Conservation (phyloP, 2,329 filamentous ascomycete genomes). For the Daldinia sp. region DNA sequence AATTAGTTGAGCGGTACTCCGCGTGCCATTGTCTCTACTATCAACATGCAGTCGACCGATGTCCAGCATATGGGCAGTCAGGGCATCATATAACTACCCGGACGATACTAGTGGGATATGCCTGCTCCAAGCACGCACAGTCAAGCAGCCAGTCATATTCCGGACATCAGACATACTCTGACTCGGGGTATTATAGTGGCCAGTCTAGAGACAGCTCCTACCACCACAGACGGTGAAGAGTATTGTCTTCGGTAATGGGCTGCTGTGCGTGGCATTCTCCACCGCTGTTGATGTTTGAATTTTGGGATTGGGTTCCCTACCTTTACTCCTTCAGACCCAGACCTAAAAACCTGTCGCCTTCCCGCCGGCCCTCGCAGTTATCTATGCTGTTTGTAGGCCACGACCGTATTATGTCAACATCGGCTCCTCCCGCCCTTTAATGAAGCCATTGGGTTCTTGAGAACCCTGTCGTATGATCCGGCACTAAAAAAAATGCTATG, state of each 20-base stretch:
- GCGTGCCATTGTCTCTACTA: conserved; percentile 91
- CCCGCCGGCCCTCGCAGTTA: conserved; percentile 61
- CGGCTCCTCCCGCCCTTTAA: conserved; percentile 51
- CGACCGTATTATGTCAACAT: conserved; percentile 57
- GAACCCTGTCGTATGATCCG: conserved; percentile 31
- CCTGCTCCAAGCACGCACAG: conserved; percentile 70
- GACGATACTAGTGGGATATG: conserved; percentile 85
- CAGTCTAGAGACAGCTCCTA: conserved; percentile 59
- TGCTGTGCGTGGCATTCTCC: conserved; percentile 57
- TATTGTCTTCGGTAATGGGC: conserved; percentile 65
- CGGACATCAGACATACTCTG: conserved; percentile 61
- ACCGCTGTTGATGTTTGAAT: conserved; percentile 58
- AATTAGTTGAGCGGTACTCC: conserved; percentile 86
- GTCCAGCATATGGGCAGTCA: conserved; percentile 77
- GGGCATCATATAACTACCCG: conserved; percentile 79
- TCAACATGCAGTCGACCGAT: conserved; percentile 86
- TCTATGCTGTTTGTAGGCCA: conserved; percentile 63
- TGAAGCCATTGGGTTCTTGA: conserved; percentile 27
- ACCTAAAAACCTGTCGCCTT: conserved; percentile 48
- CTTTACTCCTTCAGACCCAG: conserved; percentile 61
- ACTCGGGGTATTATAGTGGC: conserved; percentile 67
- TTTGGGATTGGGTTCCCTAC: conserved; percentile 61
- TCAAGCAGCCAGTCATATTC: conserved; percentile 55
- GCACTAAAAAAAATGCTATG: conserved; percentile 35
- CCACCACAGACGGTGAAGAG: conserved; percentile 62